A percentile compares a stretch with the other conserved stretches of the same genome.
phyloP scores from a whole-genome alignment of 1,284 basidiomycete genomes.

The Sanghuangporus weigelae region DNA sequence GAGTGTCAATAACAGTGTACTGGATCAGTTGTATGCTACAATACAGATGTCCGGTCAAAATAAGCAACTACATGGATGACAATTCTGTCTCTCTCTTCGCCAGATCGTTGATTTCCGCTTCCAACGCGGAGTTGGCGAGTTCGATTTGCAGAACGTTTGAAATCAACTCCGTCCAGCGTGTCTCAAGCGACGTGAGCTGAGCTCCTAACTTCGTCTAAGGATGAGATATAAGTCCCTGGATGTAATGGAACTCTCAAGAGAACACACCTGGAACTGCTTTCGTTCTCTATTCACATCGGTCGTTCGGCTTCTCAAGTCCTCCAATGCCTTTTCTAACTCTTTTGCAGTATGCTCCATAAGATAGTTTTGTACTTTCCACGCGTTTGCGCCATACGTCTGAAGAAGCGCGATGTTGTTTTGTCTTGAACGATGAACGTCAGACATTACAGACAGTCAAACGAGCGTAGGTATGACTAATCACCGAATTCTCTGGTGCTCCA shows the following conservation, averaged over 20 bases:
- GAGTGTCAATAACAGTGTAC: neutral
- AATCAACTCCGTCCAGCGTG: constrained; percentile 84
- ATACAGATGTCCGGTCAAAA: neutral
- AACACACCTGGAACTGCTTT: constrained; percentile 74
- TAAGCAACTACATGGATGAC: constrained; percentile 2
- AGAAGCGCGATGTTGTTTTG: constrained; percentile 83
- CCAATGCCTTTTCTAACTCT: constrained; percentile 66
- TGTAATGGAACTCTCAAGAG: neutral
- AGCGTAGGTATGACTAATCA: constrained; percentile 32
- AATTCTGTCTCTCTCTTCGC: constrained; percentile 25
- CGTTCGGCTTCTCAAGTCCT: constrained; percentile 68
- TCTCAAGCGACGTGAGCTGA: constrained; percentile 76
- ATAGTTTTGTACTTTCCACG: constrained; percentile 90
- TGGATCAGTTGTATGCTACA: neutral
- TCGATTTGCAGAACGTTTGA: constrained; percentile 86
- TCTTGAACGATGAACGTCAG: constrained; percentile 33
- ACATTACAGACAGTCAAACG: neutral
- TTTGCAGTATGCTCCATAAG: constrained; percentile 75
- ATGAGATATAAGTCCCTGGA: neutral
- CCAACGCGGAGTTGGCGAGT: constrained; percentile 84
- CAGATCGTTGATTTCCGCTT: constrained; percentile 54
- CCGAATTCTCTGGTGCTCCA: constrained; percentile 88
- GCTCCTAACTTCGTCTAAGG: constrained; percentile 66
- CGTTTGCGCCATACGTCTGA: constrained; percentile 85
- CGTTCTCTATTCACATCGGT: constrained; percentile 82